Evolutionary conservation across 371 early-diverging fungal genomes (phyloP), one percentile per base, ranked within the genome.

Genomic region (Apophysomyces elegans): DNA sequence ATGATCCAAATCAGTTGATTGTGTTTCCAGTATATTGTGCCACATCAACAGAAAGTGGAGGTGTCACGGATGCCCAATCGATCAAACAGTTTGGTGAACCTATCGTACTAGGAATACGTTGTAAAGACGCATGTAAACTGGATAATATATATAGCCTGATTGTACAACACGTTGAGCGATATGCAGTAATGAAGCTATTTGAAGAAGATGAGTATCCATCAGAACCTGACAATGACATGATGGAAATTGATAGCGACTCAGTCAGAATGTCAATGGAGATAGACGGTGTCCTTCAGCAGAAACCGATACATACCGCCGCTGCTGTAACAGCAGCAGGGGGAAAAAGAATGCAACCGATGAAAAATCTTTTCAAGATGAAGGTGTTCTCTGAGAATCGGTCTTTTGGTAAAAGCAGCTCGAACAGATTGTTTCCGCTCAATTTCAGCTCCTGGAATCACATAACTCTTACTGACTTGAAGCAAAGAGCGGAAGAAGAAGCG

Each of bases 401-500:
- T 0, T 66, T 59, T 61, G 39, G 44, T 8, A 38, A 58, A 45
- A 38, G 21, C 36, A 50, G 16, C 37, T 38, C 56, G 32, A 12
- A 35, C 21, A 57, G 56, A 18, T 37, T 56, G 26, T 63, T 63
- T 32, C 63, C 57, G 0, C 32, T 39, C 5, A 63, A 21, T 56
- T 32, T 16, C 16, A 12, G 57, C 56, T 18, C 35, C 41, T n/a
- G 41, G 43, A 11, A 50, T 63, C 45, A 50, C 35, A 1, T 18
- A 26, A 37, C 26, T 43, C 8, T 32, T 2, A 35, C 32, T 26
- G 54, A 54, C 41, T 41, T 54, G 16, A 56, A 16, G 32, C 57
- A 37, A 59, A 69, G 67, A 62, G 70, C 67, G 12, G 72, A 65
- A 56, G 67, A 65, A 43, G 66, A 66, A 50, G 45, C 65, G 4